Conservation (phyloP, 331 rosid species). For the Rhamnella rubrinervis region DNA sequence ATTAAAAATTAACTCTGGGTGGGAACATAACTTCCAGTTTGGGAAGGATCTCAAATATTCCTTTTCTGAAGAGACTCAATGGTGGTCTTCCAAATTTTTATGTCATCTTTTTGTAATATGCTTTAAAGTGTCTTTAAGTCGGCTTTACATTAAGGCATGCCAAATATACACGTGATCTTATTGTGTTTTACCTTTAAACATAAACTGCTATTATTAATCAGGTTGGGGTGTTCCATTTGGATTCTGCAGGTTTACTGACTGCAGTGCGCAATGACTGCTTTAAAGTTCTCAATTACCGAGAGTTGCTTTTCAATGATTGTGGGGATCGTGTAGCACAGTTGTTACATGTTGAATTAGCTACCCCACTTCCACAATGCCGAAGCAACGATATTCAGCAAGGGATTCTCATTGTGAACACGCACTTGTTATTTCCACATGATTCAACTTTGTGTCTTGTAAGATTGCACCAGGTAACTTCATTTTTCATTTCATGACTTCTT, state of each 20-base stretch:
- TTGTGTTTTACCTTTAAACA: background rate
- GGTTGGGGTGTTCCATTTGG: conserved; percentile 19
- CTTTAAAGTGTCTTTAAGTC: no score
- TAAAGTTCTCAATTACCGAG: conserved; percentile 66
- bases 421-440: conserved; percentile 91
- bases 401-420: conserved; percentile 92
- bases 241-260: conserved; percentile 69
- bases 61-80: background rate
- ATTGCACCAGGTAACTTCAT: conserved; percentile 60
- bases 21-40: no score
- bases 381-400: conserved; percentile 63
- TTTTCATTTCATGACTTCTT: conserved; percentile 4
- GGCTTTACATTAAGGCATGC: background rate
- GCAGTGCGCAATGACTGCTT: conserved; percentile 83
- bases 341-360: conserved; percentile 70
- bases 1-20: background rate
- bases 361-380: conserved; percentile 46
- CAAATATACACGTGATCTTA: background rate
- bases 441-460: conserved; percentile 80
- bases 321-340: conserved; percentile 97
- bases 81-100: no score
- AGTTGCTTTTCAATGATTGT: conserved; percentile 78
- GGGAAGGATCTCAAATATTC: background rate
- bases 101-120: no score
- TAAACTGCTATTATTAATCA: background rate